Evolutionary conservation across 176 grass and related monocot species (phyloP).

Genomic region (Musa beccarii): DNA sequence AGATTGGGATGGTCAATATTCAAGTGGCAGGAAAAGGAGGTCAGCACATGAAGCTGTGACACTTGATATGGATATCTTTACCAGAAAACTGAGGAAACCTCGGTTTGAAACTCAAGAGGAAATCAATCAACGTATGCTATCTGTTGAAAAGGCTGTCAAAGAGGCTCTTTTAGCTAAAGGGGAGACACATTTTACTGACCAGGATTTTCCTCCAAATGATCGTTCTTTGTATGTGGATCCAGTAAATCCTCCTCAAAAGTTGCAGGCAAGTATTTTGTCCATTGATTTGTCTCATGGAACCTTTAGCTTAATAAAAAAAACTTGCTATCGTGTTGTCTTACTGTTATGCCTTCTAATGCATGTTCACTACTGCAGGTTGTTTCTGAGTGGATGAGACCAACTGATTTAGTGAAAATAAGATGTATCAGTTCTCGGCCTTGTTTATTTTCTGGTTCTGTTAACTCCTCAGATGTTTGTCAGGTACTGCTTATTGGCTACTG

Average conservation of each 20-base stretch:
- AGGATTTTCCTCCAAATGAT: slow-evolving; percentile 88
- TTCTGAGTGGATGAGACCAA: slow-evolving; percentile 86
- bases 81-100: slow-evolving; percentile 72
- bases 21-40: slow-evolving; percentile 78
- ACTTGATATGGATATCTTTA: slow-evolving; percentile 82
- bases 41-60: slow-evolving; percentile 55
- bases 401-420: slow-evolving; percentile 74
- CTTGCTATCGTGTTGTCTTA: background rate
- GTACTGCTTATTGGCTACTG: slow-evolving; percentile 22
- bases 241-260: slow-evolving; percentile 59
- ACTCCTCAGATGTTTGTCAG: slow-evolving; percentile 98
- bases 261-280: slow-evolving; percentile 49
- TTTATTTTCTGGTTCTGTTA: slow-evolving; percentile 87
- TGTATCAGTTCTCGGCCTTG: slow-evolving; percentile 63
- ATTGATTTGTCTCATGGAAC: background rate
- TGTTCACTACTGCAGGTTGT: slow-evolving; percentile 60
- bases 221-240: slow-evolving; percentile 80
- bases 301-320: no score
- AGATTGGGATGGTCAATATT: slow-evolving; percentile 98
- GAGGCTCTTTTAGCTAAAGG: slow-evolving; percentile 85
- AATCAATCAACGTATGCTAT: slow-evolving; percentile 87
- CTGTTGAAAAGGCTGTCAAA: slow-evolving; percentile 90
- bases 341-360: slow-evolving; percentile 8
- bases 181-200: slow-evolving; percentile 78
- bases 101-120: slow-evolving; percentile 91